A percentile compares a stretch with the other conserved stretches of the same genome.
phyloP scores from a whole-genome alignment of 192 early-diverging fungal species.

The Backusella australiensis region DNA sequence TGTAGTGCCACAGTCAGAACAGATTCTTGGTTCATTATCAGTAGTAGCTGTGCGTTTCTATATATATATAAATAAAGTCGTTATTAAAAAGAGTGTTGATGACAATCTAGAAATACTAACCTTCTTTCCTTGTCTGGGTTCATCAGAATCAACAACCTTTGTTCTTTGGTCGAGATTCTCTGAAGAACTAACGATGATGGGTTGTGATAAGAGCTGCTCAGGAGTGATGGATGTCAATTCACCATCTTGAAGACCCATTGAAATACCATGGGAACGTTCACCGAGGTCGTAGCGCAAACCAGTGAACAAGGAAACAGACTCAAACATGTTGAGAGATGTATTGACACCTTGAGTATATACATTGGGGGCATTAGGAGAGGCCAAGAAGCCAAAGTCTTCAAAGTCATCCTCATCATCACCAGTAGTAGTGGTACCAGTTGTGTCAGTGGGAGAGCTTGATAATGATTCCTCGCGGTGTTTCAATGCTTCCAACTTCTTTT shows the following conservation, averaged over 20 bases:
- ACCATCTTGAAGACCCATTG: constrained; percentile 13
- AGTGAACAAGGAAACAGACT: constrained; percentile 25
- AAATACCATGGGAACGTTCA: constrained; percentile 27
- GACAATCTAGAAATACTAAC: background rate
- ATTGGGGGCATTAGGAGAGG: constrained; percentile 13
- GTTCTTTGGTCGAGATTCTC: background rate
- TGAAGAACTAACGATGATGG: background rate
- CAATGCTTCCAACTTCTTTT: constrained; percentile 9
- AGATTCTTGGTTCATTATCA: constrained; percentile 9
- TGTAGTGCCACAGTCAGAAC: constrained; percentile 45
- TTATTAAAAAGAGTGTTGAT: background rate
- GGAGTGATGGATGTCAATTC: constrained; percentile 8
- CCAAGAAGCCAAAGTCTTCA: background rate
- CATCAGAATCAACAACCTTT: background rate
- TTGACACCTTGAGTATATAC: constrained; percentile 31
- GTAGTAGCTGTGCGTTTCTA: background rate
- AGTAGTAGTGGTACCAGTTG: background rate
- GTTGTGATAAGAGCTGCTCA: background rate
- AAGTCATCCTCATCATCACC: background rate
- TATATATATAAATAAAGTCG: background rate
- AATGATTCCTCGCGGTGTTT: background rate
- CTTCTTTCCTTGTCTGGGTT: constrained; percentile 16
- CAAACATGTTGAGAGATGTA: constrained; percentile 2
- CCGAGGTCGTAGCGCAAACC: constrained; percentile 28
- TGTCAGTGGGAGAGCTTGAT: background rate